These are phyloP conservation scores for Neurospora sublineolata DNA, from an alignment of 495 filamentous ascomycete species.

Conservation along the genomic window DNA sequence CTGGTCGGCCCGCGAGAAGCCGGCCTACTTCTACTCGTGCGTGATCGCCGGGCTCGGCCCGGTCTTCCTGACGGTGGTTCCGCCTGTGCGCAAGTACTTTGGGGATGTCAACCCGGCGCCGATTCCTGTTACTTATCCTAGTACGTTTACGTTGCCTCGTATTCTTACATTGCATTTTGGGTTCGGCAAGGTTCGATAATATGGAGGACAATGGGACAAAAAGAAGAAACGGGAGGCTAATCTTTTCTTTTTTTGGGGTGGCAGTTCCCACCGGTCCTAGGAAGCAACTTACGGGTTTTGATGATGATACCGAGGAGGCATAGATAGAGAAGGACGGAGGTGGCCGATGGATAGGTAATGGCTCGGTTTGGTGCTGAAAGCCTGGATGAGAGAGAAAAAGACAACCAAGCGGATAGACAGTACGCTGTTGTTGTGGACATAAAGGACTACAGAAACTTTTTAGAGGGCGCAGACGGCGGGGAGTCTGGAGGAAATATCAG, in stretches of 20 bases:
- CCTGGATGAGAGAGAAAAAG: background rate
- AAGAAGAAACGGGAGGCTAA: no score
- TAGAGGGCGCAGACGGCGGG: background rate
- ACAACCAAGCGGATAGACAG: background rate
- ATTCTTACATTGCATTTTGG: background rate
- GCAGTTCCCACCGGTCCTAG: constrained; percentile 65
- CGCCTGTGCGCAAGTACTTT: constrained; percentile 54
- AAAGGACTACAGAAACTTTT: background rate
- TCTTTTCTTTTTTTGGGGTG: no score
- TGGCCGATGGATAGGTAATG: background rate
- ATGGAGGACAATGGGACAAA: background rate
- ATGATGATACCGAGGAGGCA: constrained; percentile 41
- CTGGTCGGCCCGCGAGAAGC: constrained; percentile 77
- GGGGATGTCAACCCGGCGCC: constrained; percentile 58
- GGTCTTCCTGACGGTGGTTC: constrained; percentile 50
- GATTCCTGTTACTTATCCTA: constrained; percentile 82
- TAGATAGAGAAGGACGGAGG: background rate
- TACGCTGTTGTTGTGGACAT: background rate
- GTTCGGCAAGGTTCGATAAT: background rate
- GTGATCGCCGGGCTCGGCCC: constrained; percentile 64
- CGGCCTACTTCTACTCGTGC: constrained; percentile 77
- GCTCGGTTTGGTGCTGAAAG: background rate
- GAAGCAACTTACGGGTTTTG: constrained; percentile 61
- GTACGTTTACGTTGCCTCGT: no score
- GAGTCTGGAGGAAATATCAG: background rate